phyloP scores from a whole-genome alignment of 495 filamentous ascomycete species.

The Articulospora tetracladia region DNA sequence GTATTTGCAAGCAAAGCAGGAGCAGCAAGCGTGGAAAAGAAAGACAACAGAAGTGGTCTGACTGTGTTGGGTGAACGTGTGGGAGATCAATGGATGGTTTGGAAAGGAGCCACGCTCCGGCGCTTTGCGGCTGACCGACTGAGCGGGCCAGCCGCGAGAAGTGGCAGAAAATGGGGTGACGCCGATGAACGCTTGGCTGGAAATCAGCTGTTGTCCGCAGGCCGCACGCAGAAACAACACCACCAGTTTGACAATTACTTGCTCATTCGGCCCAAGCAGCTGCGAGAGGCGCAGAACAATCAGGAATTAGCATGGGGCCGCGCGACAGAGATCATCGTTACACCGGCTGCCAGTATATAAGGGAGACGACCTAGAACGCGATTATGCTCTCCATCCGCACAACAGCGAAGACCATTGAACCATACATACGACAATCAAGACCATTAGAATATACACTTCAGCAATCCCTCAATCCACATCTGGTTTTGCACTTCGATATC shows the following conservation, averaged over 20 bases:
- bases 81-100: no score
- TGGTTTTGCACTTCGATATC: constrained; percentile 4
- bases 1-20: no score
- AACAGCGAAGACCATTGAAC: neutral
- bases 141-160: no score
- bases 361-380: neutral
- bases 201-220: neutral
- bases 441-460: neutral
- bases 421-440: neutral
- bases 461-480: constrained; percentile 1
- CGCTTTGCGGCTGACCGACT: no score
- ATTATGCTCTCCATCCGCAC: neutral
- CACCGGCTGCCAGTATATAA: neutral
- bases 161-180: no score
- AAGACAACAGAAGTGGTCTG: no score
- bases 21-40: no score
- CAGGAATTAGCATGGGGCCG: neutral
- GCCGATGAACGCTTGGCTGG: no score
- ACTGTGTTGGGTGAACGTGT: no score
- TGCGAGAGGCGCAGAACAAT: neutral
- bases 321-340: neutral
- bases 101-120: no score
- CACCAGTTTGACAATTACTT: neutral
- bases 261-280: neutral
- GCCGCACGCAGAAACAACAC: neutral